A percentile compares a stretch with the other conserved stretches of the same genome.
Conservation (phyloP, 2,329 filamentous ascomycete species). For the Venturia oleaginea region DNA sequence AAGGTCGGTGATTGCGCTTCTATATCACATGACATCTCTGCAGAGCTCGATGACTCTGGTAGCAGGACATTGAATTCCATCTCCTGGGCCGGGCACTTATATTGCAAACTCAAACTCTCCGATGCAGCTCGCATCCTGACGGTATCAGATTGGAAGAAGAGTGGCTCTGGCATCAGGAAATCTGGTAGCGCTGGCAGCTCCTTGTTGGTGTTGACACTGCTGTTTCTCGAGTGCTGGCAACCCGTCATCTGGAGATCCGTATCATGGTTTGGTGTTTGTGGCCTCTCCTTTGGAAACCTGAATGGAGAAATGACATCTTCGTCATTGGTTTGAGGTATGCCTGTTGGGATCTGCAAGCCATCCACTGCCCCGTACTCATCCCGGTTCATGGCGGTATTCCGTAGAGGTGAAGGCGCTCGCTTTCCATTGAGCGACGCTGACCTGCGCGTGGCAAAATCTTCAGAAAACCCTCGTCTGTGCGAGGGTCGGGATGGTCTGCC, state of each 20-base stretch:
- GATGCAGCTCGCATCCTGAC: background rate
- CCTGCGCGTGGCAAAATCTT: background rate
- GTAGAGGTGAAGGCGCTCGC: background rate
- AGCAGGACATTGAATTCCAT: background rate
- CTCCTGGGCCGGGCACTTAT: background rate
- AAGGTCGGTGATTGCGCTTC: constrained; percentile 10
- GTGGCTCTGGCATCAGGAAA: constrained; percentile 13
- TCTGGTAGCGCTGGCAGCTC: constrained; percentile 11
- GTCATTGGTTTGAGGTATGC: background rate
- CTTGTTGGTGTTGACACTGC: constrained; percentile 7
- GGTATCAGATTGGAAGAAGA: background rate
- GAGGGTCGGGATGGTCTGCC: background rate
- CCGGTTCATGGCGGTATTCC: background rate
- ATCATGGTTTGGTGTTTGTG: background rate
- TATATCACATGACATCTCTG: background rate
- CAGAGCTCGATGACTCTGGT: background rate
- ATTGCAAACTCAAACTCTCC: background rate
- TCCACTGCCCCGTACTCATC: background rate
- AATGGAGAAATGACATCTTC: background rate
- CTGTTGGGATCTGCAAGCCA: background rate
- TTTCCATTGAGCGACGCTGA: background rate
- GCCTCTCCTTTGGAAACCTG: background rate
- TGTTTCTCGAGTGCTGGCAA: background rate
- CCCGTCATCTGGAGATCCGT: background rate
- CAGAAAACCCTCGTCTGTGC: background rate